phyloP scores from a whole-genome alignment of 352 stramenopile genomes.

The Globisporangium canariense region DNA sequence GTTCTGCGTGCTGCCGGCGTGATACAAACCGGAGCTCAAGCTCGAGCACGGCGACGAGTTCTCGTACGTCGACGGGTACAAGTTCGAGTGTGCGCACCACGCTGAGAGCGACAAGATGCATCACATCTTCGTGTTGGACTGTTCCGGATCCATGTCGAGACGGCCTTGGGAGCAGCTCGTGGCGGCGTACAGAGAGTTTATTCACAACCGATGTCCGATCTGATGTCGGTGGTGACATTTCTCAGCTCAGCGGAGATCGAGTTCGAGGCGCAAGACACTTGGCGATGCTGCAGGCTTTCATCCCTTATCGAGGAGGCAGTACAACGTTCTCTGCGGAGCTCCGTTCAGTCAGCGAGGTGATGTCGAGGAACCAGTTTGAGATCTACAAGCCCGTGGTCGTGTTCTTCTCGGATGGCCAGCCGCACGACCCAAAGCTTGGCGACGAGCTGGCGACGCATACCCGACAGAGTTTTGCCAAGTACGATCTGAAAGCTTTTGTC shows the following conservation, averaged over 20 bases:
- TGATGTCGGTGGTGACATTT: conserved; percentile 73
- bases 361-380: conserved; percentile 58
- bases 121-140: conserved; percentile 75
- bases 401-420: conserved; percentile 74
- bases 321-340: conserved; percentile 48
- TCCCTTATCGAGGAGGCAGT: conserved; percentile 34
- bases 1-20: conserved; percentile 62
- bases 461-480: conserved; percentile 40
- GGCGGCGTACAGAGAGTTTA: conserved; percentile 46
- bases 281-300: conserved; percentile 20
- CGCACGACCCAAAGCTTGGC: conserved; percentile 30
- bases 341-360: conserved; percentile 47
- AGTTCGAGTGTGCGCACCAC: conserved; percentile 68
- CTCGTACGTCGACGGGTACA: conserved; percentile 57
- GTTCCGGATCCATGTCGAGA: conserved; percentile 65
- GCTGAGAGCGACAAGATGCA: conserved; percentile 46
- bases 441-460: conserved; percentile 50
- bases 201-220: conserved; percentile 56
- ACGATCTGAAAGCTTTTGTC: conserved; percentile 50
- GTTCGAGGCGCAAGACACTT: conserved; percentile 44
- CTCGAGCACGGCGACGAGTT: conserved; percentile 31
- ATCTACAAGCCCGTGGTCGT: conserved; percentile 57
- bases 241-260: conserved; percentile 29
- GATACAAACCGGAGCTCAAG: conserved; percentile 39
- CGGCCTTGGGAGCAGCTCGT: conserved; percentile 49